Conservation (phyloP, 257 asterid genomes). For the Voacanga thouarsii region DNA sequence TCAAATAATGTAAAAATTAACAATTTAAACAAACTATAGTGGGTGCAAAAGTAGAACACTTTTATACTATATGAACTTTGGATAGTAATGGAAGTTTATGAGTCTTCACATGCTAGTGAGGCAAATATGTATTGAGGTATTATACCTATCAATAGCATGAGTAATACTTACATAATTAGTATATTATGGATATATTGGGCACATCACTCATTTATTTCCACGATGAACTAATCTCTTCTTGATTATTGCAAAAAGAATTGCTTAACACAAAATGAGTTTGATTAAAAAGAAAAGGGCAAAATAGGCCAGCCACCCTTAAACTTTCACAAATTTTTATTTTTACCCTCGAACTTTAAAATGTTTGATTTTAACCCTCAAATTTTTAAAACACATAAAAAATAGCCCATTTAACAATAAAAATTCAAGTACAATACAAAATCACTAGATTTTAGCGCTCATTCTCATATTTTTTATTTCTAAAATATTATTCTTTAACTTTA, state of each 20-base stretch:
- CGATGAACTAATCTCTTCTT: conserved; percentile 52
- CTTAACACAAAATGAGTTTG: not conserved
- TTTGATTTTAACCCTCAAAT: too few relatives aligned
- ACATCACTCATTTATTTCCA: conserved; percentile 60
- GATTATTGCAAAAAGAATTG: conserved; percentile 87
- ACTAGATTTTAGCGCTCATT: too few relatives aligned
- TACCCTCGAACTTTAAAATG: too few relatives aligned
- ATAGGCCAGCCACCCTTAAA: too few relatives aligned
- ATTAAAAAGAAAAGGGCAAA: not conserved
- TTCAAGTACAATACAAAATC: too few relatives aligned
- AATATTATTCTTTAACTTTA: too few relatives aligned
- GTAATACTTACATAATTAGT: conserved; percentile 83
- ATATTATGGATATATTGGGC: conserved; percentile 88
- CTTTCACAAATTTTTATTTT: too few relatives aligned
- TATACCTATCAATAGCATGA: conserved; percentile 63
- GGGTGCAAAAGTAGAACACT: conserved; percentile 36
- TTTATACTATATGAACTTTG: conserved; percentile 95
- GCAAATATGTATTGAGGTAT: conserved; percentile 28
- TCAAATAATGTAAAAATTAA: not conserved
- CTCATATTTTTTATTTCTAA: too few relatives aligned
- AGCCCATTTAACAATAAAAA: too few relatives aligned
- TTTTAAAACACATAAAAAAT: too few relatives aligned
- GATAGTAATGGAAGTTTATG: conserved; percentile 56
- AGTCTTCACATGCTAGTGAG: conserved; percentile 27
- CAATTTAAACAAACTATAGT: not conserved